A percentile compares a stretch with the other conserved stretches of the same genome.
Conservation (phyloP, 306 rosid species). For the Lagenaria siceraria region DNA sequence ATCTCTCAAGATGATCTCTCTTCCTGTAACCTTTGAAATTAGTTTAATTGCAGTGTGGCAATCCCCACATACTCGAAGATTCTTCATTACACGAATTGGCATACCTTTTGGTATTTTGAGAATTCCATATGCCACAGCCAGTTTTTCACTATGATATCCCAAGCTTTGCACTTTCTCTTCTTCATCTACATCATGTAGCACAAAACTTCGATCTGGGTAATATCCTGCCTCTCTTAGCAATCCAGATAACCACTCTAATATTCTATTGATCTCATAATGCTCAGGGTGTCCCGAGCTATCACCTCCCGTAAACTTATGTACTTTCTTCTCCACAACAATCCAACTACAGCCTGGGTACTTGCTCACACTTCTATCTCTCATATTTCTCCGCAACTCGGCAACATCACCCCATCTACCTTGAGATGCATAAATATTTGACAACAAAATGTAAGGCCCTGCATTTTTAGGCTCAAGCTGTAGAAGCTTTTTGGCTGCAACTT, state of each 20-base stretch:
- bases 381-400: constrained; percentile 2
- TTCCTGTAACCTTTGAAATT: constrained; percentile 7
- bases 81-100: constrained; percentile 18
- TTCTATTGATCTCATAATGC: constrained; percentile 4
- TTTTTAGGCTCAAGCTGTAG: constrained; percentile 12
- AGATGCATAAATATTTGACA: constrained; percentile 19
- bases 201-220: constrained; percentile 11
- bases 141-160: constrained; percentile 19
- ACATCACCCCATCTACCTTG: constrained; percentile 18
- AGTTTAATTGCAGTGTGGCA: constrained; percentile 19
- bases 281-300: constrained; percentile 12
- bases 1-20: constrained; percentile 17
- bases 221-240: constrained; percentile 16
- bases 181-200: constrained; percentile 14
- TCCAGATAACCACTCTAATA: constrained; percentile 7
- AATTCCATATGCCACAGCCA: constrained; percentile 20
- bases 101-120: constrained; percentile 6
- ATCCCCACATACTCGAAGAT: constrained; percentile 24
- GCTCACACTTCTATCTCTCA: constrained; percentile 11
- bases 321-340: constrained; percentile 20
- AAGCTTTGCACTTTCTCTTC: constrained; percentile 19
- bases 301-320: constrained; percentile 18
- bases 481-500: constrained; percentile 21
- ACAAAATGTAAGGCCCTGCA: constrained; percentile 12
- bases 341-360: constrained; percentile 23